Conservation (phyloP, 768 basidiomycete genomes). For the Termitomyces sp. region DNA sequence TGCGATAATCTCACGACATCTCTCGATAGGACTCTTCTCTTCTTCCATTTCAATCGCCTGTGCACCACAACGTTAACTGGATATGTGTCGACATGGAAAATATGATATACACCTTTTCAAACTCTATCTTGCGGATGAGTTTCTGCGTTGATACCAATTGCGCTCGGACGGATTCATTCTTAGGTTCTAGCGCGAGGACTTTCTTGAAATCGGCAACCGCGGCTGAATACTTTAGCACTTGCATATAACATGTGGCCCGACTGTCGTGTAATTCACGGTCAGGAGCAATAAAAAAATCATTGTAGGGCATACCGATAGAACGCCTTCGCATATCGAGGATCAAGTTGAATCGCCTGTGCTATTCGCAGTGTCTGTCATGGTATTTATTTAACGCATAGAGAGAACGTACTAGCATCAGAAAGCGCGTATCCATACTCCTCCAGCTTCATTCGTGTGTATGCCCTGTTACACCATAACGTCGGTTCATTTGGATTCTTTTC, state of each 20-base stretch:
- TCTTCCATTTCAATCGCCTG: conserved; percentile 93
- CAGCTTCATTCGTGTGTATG: conserved; percentile 87
- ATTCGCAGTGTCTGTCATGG: conserved; percentile 7
- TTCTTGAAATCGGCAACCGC: conserved; percentile 89
- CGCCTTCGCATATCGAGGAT: conserved; percentile 87
- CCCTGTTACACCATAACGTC: conserved; percentile 92
- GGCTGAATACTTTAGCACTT: conserved; percentile 80
- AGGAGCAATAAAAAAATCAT: background rate
- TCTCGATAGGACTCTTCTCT: conserved; percentile 70
- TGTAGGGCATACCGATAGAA: conserved; percentile 58
- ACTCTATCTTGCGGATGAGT: conserved; percentile 82
- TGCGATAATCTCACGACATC: conserved; percentile 74
- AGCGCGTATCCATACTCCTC: conserved; percentile 94
- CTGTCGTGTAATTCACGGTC: conserved; percentile 27
- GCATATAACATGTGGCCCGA: conserved; percentile 86
- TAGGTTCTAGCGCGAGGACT: conserved; percentile 77
- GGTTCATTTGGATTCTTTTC: conserved; percentile 84
- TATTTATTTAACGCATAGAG: conserved; percentile 1
- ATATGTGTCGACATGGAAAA: background rate
- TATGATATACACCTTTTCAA: conserved; percentile 67
- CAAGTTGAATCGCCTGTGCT: conserved; percentile 84
- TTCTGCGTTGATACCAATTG: conserved; percentile 90
- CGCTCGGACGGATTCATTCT: conserved; percentile 71
- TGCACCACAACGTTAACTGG: conserved; percentile 1
- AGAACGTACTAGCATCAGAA: conserved; percentile 71